Evolutionary conservation across 495 filamentous ascomycete species (phyloP).

Genomic region (Letharia lupina): DNA sequence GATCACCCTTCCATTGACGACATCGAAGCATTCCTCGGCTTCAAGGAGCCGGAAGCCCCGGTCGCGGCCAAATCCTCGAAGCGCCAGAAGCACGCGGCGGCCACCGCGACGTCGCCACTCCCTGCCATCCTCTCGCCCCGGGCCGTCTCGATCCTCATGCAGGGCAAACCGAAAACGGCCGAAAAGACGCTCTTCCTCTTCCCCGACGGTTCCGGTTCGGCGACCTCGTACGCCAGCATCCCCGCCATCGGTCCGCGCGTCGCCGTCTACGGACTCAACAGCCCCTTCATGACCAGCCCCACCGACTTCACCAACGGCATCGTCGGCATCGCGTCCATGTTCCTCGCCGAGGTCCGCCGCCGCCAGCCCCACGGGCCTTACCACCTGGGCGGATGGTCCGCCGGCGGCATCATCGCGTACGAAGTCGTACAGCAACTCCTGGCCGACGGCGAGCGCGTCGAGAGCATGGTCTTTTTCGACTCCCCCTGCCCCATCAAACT

Average conservation of each 20-base stretch:
- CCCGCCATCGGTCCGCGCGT: constrained; percentile 39
- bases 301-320: constrained; percentile 46
- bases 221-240: constrained; percentile 49
- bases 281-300: constrained; percentile 52
- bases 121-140: constrained; percentile 18
- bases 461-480: constrained; percentile 68
- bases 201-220: constrained; percentile 69
- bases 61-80: too few relatives aligned
- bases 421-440: constrained; percentile 63
- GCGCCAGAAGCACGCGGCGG: too few relatives aligned
- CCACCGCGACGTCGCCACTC: too few relatives aligned
- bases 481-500: constrained; percentile 68
- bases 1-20: too few relatives aligned
- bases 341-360: constrained; percentile 56
- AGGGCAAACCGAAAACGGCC: constrained; percentile 46
- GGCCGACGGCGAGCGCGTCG: constrained; percentile 40
- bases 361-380: constrained; percentile 66
- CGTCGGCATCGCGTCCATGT: constrained; percentile 45
- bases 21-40: too few relatives aligned
- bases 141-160: constrained; percentile 46
- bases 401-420: constrained; percentile 80
- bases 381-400: constrained; percentile 66
- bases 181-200: constrained; percentile 63
- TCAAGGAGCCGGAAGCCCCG: too few relatives aligned
- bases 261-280: constrained; percentile 54